Base-by-base conservation (phyloP, 148 eudicot species). In the Vaccinium corymbosum region DNA sequence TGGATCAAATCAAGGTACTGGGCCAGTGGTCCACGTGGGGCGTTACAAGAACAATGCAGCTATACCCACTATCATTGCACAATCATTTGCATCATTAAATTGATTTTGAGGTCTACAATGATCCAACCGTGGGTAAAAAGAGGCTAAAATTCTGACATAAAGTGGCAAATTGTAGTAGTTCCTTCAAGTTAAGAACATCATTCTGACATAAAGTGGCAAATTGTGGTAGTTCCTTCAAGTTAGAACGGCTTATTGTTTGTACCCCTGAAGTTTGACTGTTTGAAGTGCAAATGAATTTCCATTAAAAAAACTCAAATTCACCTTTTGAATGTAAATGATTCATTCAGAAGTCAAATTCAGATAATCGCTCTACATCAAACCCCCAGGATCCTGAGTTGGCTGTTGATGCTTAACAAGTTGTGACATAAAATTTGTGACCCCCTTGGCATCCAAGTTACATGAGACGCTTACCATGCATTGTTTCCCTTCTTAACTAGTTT, bases 391-490 rank as follows among this genome's bases (percentile, higher is more conserved):
- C n/a, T 56, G 64, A 32, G 79, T 42, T 22, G 17, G 71, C 50
- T 70, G 46, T 51, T 82, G 55, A 82, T 70, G 78, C 78, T 52
- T 27, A 62, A 68, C 20, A 20, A 10, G 42, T n/a, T 9, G 32
- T 71, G 64, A 38, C 51, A 42, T 25, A 66, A 48, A 81, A 52
- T 0, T 51, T 1, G 66, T 10, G 35, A 15, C 14, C 62, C 62
- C 61, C 74, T 66, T 76, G 16, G 55, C 57, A 11, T 53, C n/a
- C 55, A 72, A 83, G 59, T 80, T 61, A 38, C 82, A 83, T 61
- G 59, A 76, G 9, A 79, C 50, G 76, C 59, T 59, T 55, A 25
- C 42, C 35, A 48, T 38, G 42, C 42, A 38, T 59, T 73, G 4
- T 61, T 27, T 35, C 49, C 38, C 32, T 53, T 17, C 48, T 66